Conservation (phyloP, 2,329 filamentous ascomycete species). For the Diaporthe amygdali region DNA sequence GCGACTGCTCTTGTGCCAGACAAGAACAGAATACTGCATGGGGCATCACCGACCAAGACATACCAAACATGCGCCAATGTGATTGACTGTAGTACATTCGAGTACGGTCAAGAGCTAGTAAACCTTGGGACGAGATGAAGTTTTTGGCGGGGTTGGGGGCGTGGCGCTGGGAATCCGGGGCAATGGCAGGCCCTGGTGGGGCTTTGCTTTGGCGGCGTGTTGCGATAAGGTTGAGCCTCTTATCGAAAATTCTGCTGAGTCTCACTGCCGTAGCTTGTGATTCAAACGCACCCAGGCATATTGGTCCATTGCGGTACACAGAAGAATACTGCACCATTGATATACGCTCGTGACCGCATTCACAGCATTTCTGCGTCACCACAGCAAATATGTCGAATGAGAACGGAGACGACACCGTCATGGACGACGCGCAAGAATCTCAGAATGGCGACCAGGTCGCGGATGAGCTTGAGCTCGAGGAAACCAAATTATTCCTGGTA, state of each 20-base stretch:
- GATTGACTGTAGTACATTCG: not conserved
- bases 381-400: slow-evolving; percentile 24
- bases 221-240: slow-evolving; percentile 18
- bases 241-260: slow-evolving; percentile 25
- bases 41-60: not conserved
- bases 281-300: not conserved
- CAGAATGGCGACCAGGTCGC: slow-evolving; percentile 41
- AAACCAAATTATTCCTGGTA: slow-evolving; percentile 31
- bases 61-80: not conserved
- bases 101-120: not conserved
- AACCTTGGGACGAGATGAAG: slow-evolving; percentile 4
- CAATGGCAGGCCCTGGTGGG: not conserved
- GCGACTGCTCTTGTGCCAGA: not conserved
- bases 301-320: not conserved
- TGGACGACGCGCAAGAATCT: slow-evolving; percentile 50
- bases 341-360: not conserved
- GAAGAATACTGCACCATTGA: not conserved
- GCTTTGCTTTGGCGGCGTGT: not conserved
- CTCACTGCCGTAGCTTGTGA: slow-evolving; percentile 1
- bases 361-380: not conserved
- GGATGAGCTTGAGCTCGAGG: slow-evolving; percentile 37
- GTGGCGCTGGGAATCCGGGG: not conserved
- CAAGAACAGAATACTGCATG: not conserved
- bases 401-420: slow-evolving; percentile 37
- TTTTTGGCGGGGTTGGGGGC: slow-evolving; percentile 1